Evolutionary conservation across 345 rosid genomes (phyloP), one percentile per base, ranked within the genome.

Genomic region (Boechera stricta): DNA sequence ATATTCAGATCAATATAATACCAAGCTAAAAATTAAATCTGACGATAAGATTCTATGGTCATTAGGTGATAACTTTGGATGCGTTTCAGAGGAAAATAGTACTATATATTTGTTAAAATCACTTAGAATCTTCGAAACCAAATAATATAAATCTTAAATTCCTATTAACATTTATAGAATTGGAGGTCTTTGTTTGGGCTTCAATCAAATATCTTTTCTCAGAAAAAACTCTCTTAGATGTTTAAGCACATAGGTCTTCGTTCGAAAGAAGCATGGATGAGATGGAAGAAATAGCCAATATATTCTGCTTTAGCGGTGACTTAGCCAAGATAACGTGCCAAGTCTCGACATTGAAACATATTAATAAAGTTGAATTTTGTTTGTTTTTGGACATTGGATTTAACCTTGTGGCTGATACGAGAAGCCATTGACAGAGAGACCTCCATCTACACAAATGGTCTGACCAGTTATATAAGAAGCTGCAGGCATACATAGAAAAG

Each of bases 401-500:
- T 56, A 77, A 28, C 10, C 29, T 64, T 47, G 32, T 59, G 68
- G 77, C 57, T 72, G 80, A 65, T 72, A 58, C 12, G 74, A 64
- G 54, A 86, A 83, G 36, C 87, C 86, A 55, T 85, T 85, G 18
- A 81, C 80, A 9, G 84, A 67, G 35, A 81, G 28, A 60, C 92
- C 92, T 60, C 88, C 92, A 58, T 86, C 92, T 1, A 85, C 85
- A 32, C 84, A 72, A 51, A 86, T 86, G 76, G 84, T 76, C 67
- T 90, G 91, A 32, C 91, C 93, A 3, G 87, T 87, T 31, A 86
- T 83, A 69, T 88, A 90, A 31, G 94, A 88, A 41, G 92, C 86
- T 11, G 84, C 87, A 3, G 93, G 88, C 60, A 88, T 68, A 80
- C 93, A 86, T 28, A 90, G 77, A 75, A 82, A 88, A 16, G 84